Evolutionary conservation across 2,329 filamentous ascomycete genomes (phyloP).

Genomic region (Beauveria asiatica): DNA sequence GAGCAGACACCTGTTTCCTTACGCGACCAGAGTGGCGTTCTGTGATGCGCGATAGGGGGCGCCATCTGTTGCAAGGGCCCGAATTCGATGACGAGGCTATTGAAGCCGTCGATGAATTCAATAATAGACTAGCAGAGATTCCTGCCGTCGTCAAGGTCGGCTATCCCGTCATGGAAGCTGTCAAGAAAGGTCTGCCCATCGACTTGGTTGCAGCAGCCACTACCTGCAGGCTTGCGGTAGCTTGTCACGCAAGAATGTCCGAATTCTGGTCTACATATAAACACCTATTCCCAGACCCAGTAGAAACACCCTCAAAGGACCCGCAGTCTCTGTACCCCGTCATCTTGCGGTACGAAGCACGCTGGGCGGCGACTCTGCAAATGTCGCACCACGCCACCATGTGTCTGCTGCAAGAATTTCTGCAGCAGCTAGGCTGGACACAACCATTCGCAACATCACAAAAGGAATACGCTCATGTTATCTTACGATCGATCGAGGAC

Average conservation of each 20-base stretch:
- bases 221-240: slow-evolving; percentile 20
- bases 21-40: slow-evolving; percentile 27
- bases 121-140: slow-evolving; percentile 26
- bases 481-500: slow-evolving; percentile 30
- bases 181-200: slow-evolving; percentile 20
- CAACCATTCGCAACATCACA: slow-evolving; percentile 21
- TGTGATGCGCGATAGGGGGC: slow-evolving; percentile 21
- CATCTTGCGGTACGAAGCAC: slow-evolving; percentile 21
- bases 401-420: slow-evolving; percentile 30
- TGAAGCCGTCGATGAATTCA: slow-evolving; percentile 25
- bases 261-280: slow-evolving; percentile 25
- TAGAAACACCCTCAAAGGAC: slow-evolving; percentile 22
- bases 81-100: slow-evolving; percentile 17
- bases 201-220: slow-evolving; percentile 21
- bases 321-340: slow-evolving; percentile 24
- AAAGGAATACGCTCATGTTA: slow-evolving; percentile 21
- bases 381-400: slow-evolving; percentile 31
- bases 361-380: slow-evolving; percentile 27
- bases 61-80: slow-evolving; percentile 20
- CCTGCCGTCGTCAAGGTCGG: slow-evolving; percentile 25
- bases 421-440: slow-evolving; percentile 25
- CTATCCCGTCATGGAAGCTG: slow-evolving; percentile 24
- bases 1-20: slow-evolving; percentile 27
- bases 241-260: slow-evolving; percentile 22
- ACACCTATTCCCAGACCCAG: slow-evolving; percentile 18